A percentile compares a stretch with the other conserved stretches of the same genome.
phyloP scores from a whole-genome alignment of 2,329 filamentous ascomycete species.

The Talaromyces sp. region DNA sequence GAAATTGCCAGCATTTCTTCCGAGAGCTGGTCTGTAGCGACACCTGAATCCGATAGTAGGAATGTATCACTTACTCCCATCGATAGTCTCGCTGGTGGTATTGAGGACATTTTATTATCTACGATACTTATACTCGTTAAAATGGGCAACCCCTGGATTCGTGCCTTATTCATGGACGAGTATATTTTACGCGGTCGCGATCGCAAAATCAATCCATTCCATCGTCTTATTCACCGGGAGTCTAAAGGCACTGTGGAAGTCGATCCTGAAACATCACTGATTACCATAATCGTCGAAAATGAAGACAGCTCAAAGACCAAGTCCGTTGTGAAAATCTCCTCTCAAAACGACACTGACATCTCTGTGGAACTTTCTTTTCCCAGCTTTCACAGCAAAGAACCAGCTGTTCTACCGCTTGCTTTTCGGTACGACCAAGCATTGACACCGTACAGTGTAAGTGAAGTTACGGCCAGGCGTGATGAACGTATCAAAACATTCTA shows the following conservation, averaged over 20 bases:
- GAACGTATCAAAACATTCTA: slow-evolving; percentile 99
- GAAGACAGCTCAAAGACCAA: background rate
- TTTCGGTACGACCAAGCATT: background rate
- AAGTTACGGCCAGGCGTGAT: slow-evolving; percentile 81
- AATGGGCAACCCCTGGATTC: slow-evolving; percentile 7
- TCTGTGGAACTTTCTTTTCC: background rate
- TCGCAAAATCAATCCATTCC: slow-evolving; percentile 5
- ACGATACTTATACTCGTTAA: background rate
- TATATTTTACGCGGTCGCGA: background rate
- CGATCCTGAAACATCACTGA: background rate
- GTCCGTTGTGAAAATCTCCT: background rate
- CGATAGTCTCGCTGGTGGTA: background rate
- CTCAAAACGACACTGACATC: background rate
- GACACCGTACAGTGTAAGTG: background rate
- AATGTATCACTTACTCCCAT: background rate
- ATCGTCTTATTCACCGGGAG: background rate
- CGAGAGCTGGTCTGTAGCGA: background rate
- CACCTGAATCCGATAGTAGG: background rate
- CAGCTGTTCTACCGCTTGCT: background rate
- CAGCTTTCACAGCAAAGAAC: background rate
- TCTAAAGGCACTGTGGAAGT: background rate
- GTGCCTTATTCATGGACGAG: background rate
- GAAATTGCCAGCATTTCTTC: background rate
- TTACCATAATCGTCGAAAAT: background rate
- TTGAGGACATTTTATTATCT: background rate